Evolutionary conservation across 2,329 filamentous ascomycete species (phyloP), one percentile per base, ranked within the genome.

Genomic region (Didymella pinodella): DNA sequence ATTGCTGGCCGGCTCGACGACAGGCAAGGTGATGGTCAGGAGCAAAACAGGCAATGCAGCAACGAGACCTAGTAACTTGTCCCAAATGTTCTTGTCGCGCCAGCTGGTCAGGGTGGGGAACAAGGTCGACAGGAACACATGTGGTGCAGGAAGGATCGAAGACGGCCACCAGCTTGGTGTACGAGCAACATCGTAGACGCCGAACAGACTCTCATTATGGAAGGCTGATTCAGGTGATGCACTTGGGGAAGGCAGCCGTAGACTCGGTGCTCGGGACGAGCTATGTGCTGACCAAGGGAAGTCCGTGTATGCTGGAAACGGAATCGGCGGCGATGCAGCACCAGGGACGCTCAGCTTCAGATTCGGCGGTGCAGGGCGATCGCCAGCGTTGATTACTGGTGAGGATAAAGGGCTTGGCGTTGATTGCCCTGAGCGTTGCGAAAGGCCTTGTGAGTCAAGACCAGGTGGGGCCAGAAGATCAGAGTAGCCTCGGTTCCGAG

Each of bases 31-130:
- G 46, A 95, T 87, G 0, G 94, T 94, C 4, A 99, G 83, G 2
- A 98, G 79, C 62, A 99, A 91, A 36, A 99, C 92, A 67, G 90
- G 96, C 1, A 93, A 91, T n/a, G 92, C 89, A 7, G 93, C 93
- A 36, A 96, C 84, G 11, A 95, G 69, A 41, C 92, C 94, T 47
- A 97, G 80, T 44, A 93, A 79, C 71, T 91, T 93, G 68, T 94
- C 93, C 87, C 89, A 92, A n/a, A 90, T 77, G n/a, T 82, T 87
- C 77, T 97, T 98, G 28, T 90, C 86, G 43, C 78, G 81, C 92
- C 94, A 99, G 26, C 85, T 88, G 64, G 88, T 89, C 29, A 99
- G 78, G 0, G 94, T 97, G 0, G 95, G 95, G 66, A 98, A 97
- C 0, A 99, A 78, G 0, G 91, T 93, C 16, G 86, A 84, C 16